Percentiles rank a stretch among this genome's conserved stretches.
Evolutionary conservation across 2,329 filamentous ascomycete species (phyloP).

Genomic region (Fusarium illudens): DNA sequence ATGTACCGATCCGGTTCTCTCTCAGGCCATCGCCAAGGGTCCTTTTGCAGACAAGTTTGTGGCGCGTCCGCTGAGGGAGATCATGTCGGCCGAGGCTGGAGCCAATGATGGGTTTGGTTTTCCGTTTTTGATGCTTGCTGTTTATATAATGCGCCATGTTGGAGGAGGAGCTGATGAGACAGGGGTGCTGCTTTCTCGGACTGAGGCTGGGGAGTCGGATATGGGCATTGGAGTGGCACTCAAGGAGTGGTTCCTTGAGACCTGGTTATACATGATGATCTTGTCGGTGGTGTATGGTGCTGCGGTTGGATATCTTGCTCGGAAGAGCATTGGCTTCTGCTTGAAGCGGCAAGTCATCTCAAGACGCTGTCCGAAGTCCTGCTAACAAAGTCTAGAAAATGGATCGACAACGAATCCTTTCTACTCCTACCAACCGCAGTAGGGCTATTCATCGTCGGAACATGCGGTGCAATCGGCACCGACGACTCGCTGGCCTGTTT

Average conservation of each 20-base stretch:
- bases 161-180: slow-evolving; percentile 48
- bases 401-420: slow-evolving; percentile 65
- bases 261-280: slow-evolving; percentile 66
- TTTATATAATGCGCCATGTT: slow-evolving; percentile 15
- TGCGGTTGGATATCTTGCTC: slow-evolving; percentile 57
- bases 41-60: slow-evolving; percentile 67
- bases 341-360: slow-evolving; percentile 44
- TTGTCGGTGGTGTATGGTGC: slow-evolving; percentile 61
- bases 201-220: slow-evolving; percentile 57
- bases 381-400: slow-evolving; percentile 48
- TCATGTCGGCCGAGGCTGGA: slow-evolving; percentile 70
- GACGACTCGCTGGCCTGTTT: slow-evolving; percentile 70
- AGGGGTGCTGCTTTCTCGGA: background rate
- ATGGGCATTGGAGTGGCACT: slow-evolving; percentile 61
- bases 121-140: slow-evolving; percentile 60
- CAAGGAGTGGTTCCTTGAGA: slow-evolving; percentile 66
- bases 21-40: slow-evolving; percentile 37
- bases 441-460: slow-evolving; percentile 65
- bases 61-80: slow-evolving; percentile 63
- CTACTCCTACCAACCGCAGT: slow-evolving; percentile 60
- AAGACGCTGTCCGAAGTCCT: background rate
- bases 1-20: slow-evolving; percentile 54
- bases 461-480: slow-evolving; percentile 63
- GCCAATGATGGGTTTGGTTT: slow-evolving; percentile 71
- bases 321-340: slow-evolving; percentile 25